phyloP scores from a whole-genome alignment of 2,329 filamentous ascomycete genomes.

The Penicillium sp. region DNA sequence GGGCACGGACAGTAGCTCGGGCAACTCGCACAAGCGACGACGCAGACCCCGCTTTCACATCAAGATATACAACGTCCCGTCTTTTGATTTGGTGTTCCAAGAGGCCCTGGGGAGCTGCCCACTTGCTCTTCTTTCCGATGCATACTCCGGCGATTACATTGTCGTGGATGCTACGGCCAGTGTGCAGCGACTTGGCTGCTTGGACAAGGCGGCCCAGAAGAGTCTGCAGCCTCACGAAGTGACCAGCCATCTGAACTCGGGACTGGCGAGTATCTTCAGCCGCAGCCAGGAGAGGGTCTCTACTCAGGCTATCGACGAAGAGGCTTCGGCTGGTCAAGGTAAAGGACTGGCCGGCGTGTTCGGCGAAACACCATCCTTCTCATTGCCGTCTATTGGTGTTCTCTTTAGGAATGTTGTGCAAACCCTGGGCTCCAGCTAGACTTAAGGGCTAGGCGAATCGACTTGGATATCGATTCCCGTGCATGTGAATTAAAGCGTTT shows the following conservation, averaged over 20 bases:
- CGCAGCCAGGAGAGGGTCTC: constrained; percentile 11
- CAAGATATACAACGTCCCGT: constrained; percentile 62
- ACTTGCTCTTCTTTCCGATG: constrained; percentile 62
- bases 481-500: constrained; percentile 6
- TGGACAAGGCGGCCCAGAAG: constrained; percentile 23
- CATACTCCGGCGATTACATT: constrained; percentile 66
- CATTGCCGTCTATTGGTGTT: constrained; percentile 35
- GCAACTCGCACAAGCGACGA: constrained; percentile 44
- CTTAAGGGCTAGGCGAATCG: background rate
- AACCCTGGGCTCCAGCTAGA: constrained; percentile 24
- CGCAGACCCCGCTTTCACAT: constrained; percentile 46
- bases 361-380: constrained; percentile 37
- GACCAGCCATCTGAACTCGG: constrained; percentile 26
- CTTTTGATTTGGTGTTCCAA: constrained; percentile 56
- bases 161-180: constrained; percentile 71
- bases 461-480: background rate
- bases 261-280: constrained; percentile 36
- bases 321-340: constrained; percentile 22
- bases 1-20: constrained; percentile 16
- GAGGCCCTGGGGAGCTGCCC: constrained; percentile 54
- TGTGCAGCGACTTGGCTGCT: constrained; percentile 49
- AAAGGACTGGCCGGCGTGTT: constrained; percentile 36
- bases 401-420: constrained; percentile 40
- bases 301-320: constrained; percentile 5
- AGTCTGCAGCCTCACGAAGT: constrained; percentile 22